Evolutionary conservation across 768 basidiomycete species (phyloP).

Genomic region (Phaeotremella fagi): DNA sequence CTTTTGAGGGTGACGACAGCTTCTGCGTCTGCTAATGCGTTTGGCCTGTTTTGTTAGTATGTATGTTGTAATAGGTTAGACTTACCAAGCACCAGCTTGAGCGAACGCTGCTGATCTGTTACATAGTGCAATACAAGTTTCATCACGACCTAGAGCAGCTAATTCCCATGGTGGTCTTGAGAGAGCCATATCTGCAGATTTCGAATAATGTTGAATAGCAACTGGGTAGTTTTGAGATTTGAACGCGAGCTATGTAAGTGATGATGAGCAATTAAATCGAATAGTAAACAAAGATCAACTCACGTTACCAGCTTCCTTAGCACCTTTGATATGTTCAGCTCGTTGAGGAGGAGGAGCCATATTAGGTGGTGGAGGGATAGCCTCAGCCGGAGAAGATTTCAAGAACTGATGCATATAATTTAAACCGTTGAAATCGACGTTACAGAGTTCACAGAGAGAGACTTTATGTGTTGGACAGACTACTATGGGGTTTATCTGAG

Average conservation of each 20-base stretch:
- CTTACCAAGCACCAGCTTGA: conserved; percentile 63
- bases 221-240: conserved; percentile 65
- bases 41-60: conserved; percentile 25
- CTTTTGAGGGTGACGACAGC: conserved; percentile 76
- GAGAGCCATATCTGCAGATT: conserved; percentile 68
- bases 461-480: conserved; percentile 64
- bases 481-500: conserved; percentile 50
- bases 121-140: conserved; percentile 80
- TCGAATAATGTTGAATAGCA: conserved; percentile 73
- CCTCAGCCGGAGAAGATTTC: conserved; percentile 49
- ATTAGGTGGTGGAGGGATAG: conserved; percentile 74
- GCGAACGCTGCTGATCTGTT: conserved; percentile 86
- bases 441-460: conserved; percentile 71
- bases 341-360: conserved; percentile 66
- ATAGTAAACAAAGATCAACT: conserved; percentile 41
- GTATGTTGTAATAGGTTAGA: not conserved
- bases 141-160: conserved; percentile 76
- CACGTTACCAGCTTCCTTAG: conserved; percentile 95
- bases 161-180: conserved; percentile 86
- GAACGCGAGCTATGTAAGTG: conserved; percentile 60
- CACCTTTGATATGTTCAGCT: conserved; percentile 64
- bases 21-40: conserved; percentile 66
- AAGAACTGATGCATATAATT: conserved; percentile 73
- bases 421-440: conserved; percentile 65
- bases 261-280: not conserved